Percentiles rank a stretch among this genome's conserved stretches.
Evolutionary conservation across 1,139 yeast species (phyloP).

Genomic region (Sugiyamaella paludigena): DNA sequence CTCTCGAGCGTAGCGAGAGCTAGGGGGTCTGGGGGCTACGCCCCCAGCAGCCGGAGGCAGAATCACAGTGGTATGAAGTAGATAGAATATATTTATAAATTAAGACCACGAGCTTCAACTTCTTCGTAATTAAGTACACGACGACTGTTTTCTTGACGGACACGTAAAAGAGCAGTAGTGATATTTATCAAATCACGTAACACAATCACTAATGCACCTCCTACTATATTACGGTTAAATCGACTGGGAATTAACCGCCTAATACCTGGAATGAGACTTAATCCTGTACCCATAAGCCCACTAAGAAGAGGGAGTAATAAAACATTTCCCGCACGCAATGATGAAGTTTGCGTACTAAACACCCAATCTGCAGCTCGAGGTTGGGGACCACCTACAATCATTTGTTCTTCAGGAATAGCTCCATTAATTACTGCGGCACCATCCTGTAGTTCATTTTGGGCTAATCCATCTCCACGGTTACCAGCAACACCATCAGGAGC

Average conservation of each 20-base stretch:
- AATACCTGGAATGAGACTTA: constrained; percentile 24
- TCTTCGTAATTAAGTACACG: constrained; percentile 27
- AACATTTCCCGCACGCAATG: constrained; percentile 28
- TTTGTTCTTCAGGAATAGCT: neutral
- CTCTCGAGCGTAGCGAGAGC: too few species aligned
- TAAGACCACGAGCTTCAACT: constrained; percentile 6
- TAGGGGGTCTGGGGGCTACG: too few species aligned
- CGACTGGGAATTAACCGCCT: constrained; percentile 27
- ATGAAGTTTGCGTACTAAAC: constrained; percentile 25
- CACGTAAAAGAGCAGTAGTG: constrained; percentile 29
- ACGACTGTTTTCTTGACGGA: constrained; percentile 27
- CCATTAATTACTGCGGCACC: neutral
- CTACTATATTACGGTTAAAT: constrained; percentile 47
- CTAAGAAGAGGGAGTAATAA: constrained; percentile 34
- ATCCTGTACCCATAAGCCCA: constrained; percentile 24
- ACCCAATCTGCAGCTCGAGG: constrained; percentile 31
- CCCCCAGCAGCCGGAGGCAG: constrained; percentile 1
- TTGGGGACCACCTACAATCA: constrained; percentile 1
- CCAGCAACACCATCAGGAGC: neutral
- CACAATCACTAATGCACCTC: constrained; percentile 43
- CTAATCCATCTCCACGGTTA: neutral
- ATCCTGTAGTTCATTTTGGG: neutral
- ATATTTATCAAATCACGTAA: constrained; percentile 42
- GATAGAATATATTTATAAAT: too few species aligned
- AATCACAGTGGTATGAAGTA: too few species aligned